Conservation (phyloP, 2,329 filamentous ascomycete genomes). For the Thelonectria discophora region DNA sequence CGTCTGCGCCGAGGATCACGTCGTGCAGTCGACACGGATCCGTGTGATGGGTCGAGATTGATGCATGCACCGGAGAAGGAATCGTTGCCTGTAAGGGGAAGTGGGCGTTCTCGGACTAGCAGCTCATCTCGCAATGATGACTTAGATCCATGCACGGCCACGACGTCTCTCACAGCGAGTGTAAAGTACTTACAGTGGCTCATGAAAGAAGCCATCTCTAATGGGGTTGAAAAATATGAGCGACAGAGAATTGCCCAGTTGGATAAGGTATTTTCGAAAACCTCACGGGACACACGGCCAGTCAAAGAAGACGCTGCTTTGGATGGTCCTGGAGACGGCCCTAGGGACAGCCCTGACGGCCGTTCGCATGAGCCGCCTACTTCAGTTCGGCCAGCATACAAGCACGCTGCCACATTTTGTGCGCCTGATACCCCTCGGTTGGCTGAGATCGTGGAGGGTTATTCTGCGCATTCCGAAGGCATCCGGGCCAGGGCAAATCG, state of each 20-base stretch:
- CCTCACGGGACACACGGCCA: conserved; percentile 4
- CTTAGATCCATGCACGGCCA: conserved; percentile 39
- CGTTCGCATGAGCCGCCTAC: conserved; percentile 10
- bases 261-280: neutral
- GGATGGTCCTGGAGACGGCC: too few relatives aligned
- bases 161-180: conserved; percentile 46
- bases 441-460: conserved; percentile 40
- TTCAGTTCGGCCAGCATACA: conserved; percentile 27
- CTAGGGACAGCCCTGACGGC: conserved; percentile 11
- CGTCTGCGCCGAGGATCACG: conserved; percentile 41
- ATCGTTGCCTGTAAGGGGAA: conserved; percentile 27
- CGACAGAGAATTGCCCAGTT: conserved; percentile 43
- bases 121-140: conserved; percentile 33
- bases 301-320: neutral
- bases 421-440: conserved; percentile 38
- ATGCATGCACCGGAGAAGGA: conserved; percentile 24
- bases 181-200: conserved; percentile 57
- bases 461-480: conserved; percentile 32
- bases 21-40: conserved; percentile 41
- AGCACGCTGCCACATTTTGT: conserved; percentile 41
- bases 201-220: conserved; percentile 54
- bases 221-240: too few relatives aligned
- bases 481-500: conserved; percentile 17
- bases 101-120: conserved; percentile 28
- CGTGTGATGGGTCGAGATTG: conserved; percentile 18